phyloP scores from a whole-genome alignment of 345 rosid species.

The Hibiscus tridactylites region DNA sequence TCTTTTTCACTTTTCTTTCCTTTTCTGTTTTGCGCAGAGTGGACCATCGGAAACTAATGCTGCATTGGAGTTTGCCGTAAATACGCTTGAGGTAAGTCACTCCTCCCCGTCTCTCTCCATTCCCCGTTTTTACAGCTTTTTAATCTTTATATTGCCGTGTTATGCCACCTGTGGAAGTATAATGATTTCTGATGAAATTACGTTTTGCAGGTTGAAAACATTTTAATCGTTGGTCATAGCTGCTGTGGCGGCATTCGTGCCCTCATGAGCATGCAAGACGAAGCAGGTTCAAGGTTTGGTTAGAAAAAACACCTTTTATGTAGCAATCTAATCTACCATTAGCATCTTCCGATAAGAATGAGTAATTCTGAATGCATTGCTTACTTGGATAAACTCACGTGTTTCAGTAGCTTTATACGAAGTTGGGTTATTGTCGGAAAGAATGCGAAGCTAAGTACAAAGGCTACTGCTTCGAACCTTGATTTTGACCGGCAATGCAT shows the following conservation, averaged over 20 bases:
- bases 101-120: neutral
- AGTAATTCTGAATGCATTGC: too few relatives aligned
- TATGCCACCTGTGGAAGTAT: neutral
- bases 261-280: constrained; percentile 79
- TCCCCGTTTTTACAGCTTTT: neutral
- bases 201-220: constrained; percentile 71
- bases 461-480: constrained; percentile 52
- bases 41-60: constrained; percentile 97
- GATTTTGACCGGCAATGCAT: constrained; percentile 77
- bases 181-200: neutral
- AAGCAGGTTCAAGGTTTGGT: constrained; percentile 60
- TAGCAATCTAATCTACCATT: neutral
- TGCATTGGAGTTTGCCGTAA: constrained; percentile 87
- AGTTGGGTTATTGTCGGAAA: constrained; percentile 81
- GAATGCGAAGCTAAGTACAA: constrained; percentile 63
- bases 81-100: constrained; percentile 57
- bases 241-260: constrained; percentile 94
- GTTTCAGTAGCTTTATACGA: constrained; percentile 66
- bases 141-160: neutral
- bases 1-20: neutral
- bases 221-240: constrained; percentile 89
- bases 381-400: neutral
- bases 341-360: neutral
- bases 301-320: neutral
- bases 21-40: constrained; percentile 38